phyloP scores from a whole-genome alignment of 164 flowering plant genomes.

The Magnolia officinalis region DNA sequence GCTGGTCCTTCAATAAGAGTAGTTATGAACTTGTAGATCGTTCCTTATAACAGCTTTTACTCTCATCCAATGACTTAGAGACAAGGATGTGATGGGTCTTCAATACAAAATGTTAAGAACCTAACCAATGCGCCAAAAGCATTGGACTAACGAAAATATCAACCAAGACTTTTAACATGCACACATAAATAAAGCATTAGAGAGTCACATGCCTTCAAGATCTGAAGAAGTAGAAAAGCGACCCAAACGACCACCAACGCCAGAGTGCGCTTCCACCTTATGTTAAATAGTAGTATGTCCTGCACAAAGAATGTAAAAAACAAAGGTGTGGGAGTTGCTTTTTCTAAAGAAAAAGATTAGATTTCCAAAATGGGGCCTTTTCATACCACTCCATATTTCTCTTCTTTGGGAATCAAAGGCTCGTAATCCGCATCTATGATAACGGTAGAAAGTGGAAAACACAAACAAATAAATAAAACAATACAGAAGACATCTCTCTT shows the following conservation, averaged over 20 bases:
- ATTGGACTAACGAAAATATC: no score
- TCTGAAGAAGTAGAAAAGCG: constrained; percentile 62
- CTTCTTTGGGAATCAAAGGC: constrained; percentile 51
- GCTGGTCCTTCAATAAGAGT: no score
- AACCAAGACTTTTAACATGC: no score
- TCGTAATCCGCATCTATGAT: constrained; percentile 65
- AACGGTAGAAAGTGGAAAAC: constrained; percentile 39
- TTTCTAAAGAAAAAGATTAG: not conserved
- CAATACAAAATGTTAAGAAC: no score
- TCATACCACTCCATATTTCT: constrained; percentile 57
- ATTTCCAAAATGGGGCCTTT: not conserved
- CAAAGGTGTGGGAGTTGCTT: not conserved
- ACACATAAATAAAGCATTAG: no score
- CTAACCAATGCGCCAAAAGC: no score
- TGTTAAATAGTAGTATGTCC: constrained; percentile 62
- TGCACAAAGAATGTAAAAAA: constrained; percentile 17
- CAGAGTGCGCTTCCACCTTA: constrained; percentile 55
- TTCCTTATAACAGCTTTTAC: no score
- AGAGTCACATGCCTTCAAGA: constrained; percentile 58
- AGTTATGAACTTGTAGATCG: no score
- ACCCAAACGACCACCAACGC: constrained; percentile 61
- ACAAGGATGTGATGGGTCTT: no score
- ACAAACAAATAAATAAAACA: not conserved
- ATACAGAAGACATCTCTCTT: not conserved
- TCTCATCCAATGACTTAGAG: no score